Percentiles rank a stretch among this genome's conserved stretches.
Conservation (phyloP, 2,329 filamentous ascomycete genomes). For the Fusarium citri region DNA sequence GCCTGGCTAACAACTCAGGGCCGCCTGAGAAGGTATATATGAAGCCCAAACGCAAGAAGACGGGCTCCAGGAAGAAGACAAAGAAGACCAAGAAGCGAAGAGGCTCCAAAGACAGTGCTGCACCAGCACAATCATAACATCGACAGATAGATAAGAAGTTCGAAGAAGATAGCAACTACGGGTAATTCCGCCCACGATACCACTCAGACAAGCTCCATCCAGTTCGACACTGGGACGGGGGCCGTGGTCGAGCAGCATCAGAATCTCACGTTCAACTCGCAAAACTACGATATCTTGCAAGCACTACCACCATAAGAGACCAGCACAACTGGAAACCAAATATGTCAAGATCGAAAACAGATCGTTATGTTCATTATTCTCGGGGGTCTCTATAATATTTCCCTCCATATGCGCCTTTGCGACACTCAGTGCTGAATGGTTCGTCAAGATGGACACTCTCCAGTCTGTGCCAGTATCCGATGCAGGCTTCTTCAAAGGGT, state of each 20-base stretch:
- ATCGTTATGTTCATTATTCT: constrained; percentile 28
- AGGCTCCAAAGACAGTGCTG: not conserved
- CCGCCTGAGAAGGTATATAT: not conserved
- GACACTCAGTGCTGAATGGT: not conserved
- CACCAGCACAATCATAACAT: not conserved
- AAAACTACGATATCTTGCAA: not conserved
- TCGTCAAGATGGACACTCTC: not conserved
- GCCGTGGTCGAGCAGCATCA: not conserved
- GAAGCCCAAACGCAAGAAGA: not conserved
- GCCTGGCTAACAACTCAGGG: not conserved
- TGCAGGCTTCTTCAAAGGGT: not conserved
- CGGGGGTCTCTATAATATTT: not conserved
- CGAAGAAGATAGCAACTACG: not conserved
- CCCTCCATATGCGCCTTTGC: constrained; percentile 2
- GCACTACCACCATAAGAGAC: not conserved
- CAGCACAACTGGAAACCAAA: not conserved
- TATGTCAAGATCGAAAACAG: not conserved
- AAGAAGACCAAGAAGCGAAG: not conserved
- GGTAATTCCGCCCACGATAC: accelerated
- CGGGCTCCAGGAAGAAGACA: not conserved
- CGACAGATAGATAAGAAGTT: too few relatives aligned
- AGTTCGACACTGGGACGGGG: not conserved
- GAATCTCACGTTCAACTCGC: not conserved
- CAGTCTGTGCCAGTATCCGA: not conserved
- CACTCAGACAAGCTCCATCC: not conserved